Percentiles rank a stretch among this genome's conserved stretches.
phyloP scores from a whole-genome alignment of 2,329 filamentous ascomycete species.

The Chrysoporthe austroafricana region DNA sequence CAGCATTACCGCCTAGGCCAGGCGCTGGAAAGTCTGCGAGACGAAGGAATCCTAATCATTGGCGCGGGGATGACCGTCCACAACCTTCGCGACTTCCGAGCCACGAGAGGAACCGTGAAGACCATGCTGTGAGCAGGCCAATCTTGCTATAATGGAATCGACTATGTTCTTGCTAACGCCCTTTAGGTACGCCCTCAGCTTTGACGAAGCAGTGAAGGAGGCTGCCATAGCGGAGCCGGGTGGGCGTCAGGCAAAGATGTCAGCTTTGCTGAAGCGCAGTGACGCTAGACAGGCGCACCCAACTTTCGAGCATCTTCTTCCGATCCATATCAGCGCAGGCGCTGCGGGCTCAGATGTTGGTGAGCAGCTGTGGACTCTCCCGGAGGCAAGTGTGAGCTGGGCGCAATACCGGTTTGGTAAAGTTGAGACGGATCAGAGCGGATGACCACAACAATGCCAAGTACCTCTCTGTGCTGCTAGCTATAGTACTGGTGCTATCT shows the following conservation, averaged over 20 bases:
- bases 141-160: slow-evolving; percentile 8
- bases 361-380: slow-evolving; percentile 13
- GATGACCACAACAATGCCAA: no score
- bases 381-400: background rate
- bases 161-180: background rate
- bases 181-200: slow-evolving; percentile 39
- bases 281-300: slow-evolving; percentile 67
- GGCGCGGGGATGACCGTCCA: slow-evolving; percentile 63
- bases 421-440: background rate
- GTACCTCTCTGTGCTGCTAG: no score
- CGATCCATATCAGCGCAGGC: slow-evolving; percentile 61
- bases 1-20: slow-evolving; percentile 60
- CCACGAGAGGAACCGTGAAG: slow-evolving; percentile 21
- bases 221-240: slow-evolving; percentile 47
- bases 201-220: slow-evolving; percentile 62
- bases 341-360: slow-evolving; percentile 47
- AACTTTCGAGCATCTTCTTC: slow-evolving; percentile 65
- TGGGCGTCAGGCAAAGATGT: slow-evolving; percentile 48
- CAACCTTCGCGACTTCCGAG: slow-evolving; percentile 45
- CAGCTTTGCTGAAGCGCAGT: slow-evolving; percentile 48
- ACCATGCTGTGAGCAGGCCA: slow-evolving; percentile 27
- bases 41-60: slow-evolving; percentile 61
- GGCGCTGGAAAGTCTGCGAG: slow-evolving; percentile 55
- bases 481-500: no score
- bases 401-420: no score